Base-by-base conservation (phyloP, 1,284 basidiomycete genomes). In the Ceratobasidium sp. region DNA sequence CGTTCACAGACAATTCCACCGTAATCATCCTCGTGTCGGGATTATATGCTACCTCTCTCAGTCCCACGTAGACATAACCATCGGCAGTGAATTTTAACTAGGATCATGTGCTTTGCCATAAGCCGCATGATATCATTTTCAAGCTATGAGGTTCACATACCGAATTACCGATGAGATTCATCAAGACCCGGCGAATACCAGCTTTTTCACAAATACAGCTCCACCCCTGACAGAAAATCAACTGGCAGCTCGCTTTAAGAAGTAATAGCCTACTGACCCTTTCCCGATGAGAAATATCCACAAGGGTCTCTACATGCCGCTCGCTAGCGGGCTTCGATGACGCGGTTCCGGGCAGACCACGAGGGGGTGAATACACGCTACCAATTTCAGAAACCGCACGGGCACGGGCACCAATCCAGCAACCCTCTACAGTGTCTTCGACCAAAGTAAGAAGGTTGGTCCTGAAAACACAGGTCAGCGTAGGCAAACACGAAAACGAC, bases 381-480 rank as follows among this genome's bases (percentile, higher is more conserved):
- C 96, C 96, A 75, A 98, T 95, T 74, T 91, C 94, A 28, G 82
- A 89, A 89, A 88, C 87, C 69, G 89, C 88, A 44, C 94, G 87
- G 2, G 95, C 95, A 55, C 93, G 89, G 79, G 95, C 91, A 7
- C 96, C 96, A 58, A 98, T 93, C 93, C 93, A 98, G 77, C 94
- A 96, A 28, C 95, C 95, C 78, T 98, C 96, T 32, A 96, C 91
- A 38, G 95, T 96, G 79, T 97, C 94, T 82, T 98, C 95, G n/a
- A 98, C 88, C 11, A 98, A 86, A 79, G 92, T 90, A 82, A 94
- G 90, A 74, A 98, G 82, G 80, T 98, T 92, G 72, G 95, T 91
- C 74, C 92, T 94, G 75, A 35, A 43, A 43, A 32, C 30, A 26
- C 50, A 23, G 73, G 58, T 38, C 49, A 50, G 57, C n/a, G 23